Conservation (phyloP, 2,329 filamentous ascomycete species). For the Trichoderma atroviride region DNA sequence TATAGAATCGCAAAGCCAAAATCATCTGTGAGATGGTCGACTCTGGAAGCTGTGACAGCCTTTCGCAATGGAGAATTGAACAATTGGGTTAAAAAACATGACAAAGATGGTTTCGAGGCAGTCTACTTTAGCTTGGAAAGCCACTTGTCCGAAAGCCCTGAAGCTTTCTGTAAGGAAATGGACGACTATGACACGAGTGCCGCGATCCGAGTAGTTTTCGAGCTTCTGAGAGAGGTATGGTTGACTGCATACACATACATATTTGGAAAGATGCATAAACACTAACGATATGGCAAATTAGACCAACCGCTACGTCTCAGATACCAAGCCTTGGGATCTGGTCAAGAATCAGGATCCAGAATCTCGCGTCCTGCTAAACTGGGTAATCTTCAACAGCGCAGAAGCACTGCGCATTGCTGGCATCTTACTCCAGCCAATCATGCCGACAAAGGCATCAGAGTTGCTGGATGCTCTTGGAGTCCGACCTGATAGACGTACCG, state of each 20-base stretch:
- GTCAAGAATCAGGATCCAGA: slow-evolving; percentile 43
- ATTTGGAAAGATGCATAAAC: not conserved
- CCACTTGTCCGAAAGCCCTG: slow-evolving; percentile 30
- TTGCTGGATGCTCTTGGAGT: slow-evolving; percentile 82
- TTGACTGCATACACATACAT: not conserved
- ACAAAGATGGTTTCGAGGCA: not conserved
- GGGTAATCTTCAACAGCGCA: slow-evolving; percentile 68
- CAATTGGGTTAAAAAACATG: not conserved
- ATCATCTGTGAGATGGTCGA: slow-evolving; percentile 59
- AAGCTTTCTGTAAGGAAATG: slow-evolving; percentile 58
- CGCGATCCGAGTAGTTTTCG: slow-evolving; percentile 67
- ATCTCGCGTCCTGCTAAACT: slow-evolving; percentile 50
- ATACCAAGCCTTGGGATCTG: slow-evolving; percentile 69
- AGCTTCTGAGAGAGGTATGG: slow-evolving; percentile 60
- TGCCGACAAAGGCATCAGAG: slow-evolving; percentile 74
- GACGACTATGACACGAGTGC: slow-evolving; percentile 62
- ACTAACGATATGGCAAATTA: slow-evolving; percentile 28
- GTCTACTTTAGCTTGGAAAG: slow-evolving; percentile 36
- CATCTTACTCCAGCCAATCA: slow-evolving; percentile 88
- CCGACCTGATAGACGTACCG: slow-evolving; percentile 58
- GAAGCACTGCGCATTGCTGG: slow-evolving; percentile 79
- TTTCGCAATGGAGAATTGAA: slow-evolving; percentile 36
- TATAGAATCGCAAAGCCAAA: slow-evolving; percentile 70
- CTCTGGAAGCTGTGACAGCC: slow-evolving; percentile 57
- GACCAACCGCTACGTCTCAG: slow-evolving; percentile 56